phyloP scores from a whole-genome alignment of 352 stramenopile species.

The Pythium sukuiense region DNA sequence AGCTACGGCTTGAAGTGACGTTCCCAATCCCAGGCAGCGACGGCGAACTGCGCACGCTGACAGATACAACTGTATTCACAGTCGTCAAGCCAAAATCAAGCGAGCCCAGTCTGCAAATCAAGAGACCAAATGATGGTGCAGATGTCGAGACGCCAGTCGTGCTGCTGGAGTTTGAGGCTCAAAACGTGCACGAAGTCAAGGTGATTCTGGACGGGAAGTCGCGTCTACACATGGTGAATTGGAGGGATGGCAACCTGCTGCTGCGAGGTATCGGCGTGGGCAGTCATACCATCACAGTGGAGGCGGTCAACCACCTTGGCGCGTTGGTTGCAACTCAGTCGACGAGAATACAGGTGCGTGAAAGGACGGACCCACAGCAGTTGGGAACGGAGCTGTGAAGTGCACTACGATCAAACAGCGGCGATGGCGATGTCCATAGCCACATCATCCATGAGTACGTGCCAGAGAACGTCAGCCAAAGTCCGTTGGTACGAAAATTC shows the following conservation, averaged over 20 bases:
- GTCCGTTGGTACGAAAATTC: too few species aligned
- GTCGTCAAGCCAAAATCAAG: slow-evolving; percentile 15
- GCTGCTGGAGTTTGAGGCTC: slow-evolving; percentile 40
- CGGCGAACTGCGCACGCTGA: slow-evolving; percentile 33
- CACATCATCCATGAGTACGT: too few species aligned
- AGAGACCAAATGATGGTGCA: slow-evolving; percentile 30
- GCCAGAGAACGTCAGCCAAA: too few species aligned
- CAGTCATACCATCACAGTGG: slow-evolving; percentile 32
- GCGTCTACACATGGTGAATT: slow-evolving; percentile 32
- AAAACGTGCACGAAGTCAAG: slow-evolving; percentile 36
- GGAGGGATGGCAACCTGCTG: slow-evolving; percentile 43
- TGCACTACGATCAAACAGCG: neutral
- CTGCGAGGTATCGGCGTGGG: slow-evolving; percentile 39
- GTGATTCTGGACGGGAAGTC: slow-evolving; percentile 33
- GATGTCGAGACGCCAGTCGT: slow-evolving; percentile 17
- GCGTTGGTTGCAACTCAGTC: neutral
- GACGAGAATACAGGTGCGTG: slow-evolving; percentile 3
- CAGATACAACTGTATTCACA: slow-evolving; percentile 27
- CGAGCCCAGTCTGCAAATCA: slow-evolving; percentile 26
- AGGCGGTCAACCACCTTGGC: slow-evolving; percentile 20
- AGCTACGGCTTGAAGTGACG: slow-evolving; percentile 39
- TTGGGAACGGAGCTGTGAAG: neutral
- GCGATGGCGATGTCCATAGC: too few species aligned
- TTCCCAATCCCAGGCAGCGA: slow-evolving; percentile 41
- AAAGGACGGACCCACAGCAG: neutral